These are phyloP conservation scores for Ceratopteris richardii DNA, from an alignment of 75 land plant species.

Conservation along the genomic window DNA sequence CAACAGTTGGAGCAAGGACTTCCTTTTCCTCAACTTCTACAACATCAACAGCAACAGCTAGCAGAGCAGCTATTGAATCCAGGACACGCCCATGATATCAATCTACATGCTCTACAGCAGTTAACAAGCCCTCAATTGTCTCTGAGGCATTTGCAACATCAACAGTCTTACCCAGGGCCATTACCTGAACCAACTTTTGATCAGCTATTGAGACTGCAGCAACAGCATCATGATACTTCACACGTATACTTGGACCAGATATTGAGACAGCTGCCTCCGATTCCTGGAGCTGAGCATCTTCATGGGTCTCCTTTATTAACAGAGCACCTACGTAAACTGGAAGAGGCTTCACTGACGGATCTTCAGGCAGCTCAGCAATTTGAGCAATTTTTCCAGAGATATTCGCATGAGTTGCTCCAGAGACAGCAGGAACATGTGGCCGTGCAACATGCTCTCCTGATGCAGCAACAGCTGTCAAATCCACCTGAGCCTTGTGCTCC, in stretches of 20 bases:
- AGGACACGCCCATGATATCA: conserved; percentile 17
- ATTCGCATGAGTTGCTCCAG: conserved; percentile 10
- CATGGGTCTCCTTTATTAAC: conserved; percentile 32
- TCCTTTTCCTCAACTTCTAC: conserved; percentile 13
- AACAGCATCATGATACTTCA: conserved; percentile 17
- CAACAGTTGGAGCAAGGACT: conserved; percentile 21
- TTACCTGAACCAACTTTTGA: conserved; percentile 36
- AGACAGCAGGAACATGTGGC: conserved; percentile 17
- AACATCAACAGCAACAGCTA: conserved; percentile 34
- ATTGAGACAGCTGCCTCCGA: conserved; percentile 27
- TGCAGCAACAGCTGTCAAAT: conserved; percentile 24
- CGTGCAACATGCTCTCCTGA: not conserved
- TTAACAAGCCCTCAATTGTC: conserved; percentile 8
- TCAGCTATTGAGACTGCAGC: conserved; percentile 39
- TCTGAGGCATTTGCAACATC: not conserved
- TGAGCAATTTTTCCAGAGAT: not conserved
- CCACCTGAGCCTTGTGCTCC: conserved; percentile 48
- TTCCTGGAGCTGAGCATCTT: conserved; percentile 26
- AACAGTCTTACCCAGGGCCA: conserved; percentile 22
- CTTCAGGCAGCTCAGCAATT: conserved; percentile 26
- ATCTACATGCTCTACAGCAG: not conserved
- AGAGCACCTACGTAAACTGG: conserved; percentile 24
- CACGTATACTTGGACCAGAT: conserved; percentile 21
- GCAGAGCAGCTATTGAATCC: conserved; percentile 13
- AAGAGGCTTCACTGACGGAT: conserved; percentile 28